phyloP scores from a whole-genome alignment of 2,329 filamentous ascomycete genomes.

The Beauveria asiatica region DNA sequence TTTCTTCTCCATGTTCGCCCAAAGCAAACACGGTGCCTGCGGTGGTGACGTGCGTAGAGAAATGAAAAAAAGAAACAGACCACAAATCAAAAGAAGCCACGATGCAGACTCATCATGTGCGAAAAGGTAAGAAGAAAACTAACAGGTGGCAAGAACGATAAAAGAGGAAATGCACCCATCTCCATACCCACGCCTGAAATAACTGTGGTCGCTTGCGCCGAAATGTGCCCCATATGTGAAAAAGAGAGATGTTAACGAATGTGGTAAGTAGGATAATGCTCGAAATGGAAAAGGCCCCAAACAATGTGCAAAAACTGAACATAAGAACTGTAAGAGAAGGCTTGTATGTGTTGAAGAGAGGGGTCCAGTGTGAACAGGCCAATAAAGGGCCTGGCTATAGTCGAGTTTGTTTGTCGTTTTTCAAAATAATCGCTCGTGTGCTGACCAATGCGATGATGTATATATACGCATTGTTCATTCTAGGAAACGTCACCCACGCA shows the following conservation, averaged over 20 bases:
- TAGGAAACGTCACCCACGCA: constrained; percentile 49
- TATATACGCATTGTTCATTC: neutral
- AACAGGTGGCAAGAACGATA: constrained; percentile 15
- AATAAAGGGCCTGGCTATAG: neutral
- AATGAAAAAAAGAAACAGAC: constrained; percentile 13
- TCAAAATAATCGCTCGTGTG: neutral
- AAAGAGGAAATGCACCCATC: constrained; percentile 11
- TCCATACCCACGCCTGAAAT: constrained; percentile 4
- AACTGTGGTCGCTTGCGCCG: constrained; percentile 7
- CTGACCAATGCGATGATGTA: neutral
- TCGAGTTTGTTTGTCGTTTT: neutral
- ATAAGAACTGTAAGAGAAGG: neutral
- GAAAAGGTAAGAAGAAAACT: constrained; percentile 5
- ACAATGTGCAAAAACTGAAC: neutral
- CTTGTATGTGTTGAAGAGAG: neutral
- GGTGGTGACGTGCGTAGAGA: neutral
- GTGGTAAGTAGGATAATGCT: constrained; percentile 8
- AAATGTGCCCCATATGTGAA: constrained; percentile 10
- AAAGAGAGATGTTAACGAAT: constrained; percentile 8
- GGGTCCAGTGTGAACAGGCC: neutral
- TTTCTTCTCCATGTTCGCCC: neutral
- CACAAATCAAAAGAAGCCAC: neutral
- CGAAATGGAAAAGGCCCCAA: constrained; percentile 2
- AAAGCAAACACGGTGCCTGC: neutral
- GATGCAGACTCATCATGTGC: neutral